Conservation (phyloP, 805 yeast genomes). For the Ogataea pignaliae region DNA sequence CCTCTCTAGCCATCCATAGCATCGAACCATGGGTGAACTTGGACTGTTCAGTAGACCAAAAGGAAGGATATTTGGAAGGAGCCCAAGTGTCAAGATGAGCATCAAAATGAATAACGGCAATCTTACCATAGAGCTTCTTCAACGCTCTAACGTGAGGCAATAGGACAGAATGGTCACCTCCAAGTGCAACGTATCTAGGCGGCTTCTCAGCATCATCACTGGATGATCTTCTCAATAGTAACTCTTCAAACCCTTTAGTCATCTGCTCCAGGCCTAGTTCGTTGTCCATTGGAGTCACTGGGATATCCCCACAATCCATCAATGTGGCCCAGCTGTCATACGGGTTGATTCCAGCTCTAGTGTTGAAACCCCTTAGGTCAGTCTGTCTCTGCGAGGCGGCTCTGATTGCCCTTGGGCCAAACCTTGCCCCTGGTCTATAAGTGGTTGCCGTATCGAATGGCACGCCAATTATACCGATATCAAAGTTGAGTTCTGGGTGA, state of each 20-base stretch:
- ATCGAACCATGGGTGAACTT: constrained; percentile 80
- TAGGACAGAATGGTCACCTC: constrained; percentile 80
- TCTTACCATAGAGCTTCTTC: constrained; percentile 54
- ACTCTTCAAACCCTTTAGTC: constrained; percentile 51
- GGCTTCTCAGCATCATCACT: constrained; percentile 30
- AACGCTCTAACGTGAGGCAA: constrained; percentile 70
- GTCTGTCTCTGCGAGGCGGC: constrained; percentile 69
- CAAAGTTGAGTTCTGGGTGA: constrained; percentile 44
- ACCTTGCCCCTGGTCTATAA: constrained; percentile 77
- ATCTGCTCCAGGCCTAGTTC: constrained; percentile 48
- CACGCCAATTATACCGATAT: constrained; percentile 71
- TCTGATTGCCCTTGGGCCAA: constrained; percentile 74
- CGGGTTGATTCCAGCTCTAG: constrained; percentile 48
- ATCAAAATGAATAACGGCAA: constrained; percentile 77
- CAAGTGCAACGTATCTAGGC: constrained; percentile 67
- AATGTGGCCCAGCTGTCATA: constrained; percentile 45
- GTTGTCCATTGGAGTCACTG: constrained; percentile 58
- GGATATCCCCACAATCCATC: constrained; percentile 55
- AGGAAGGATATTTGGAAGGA: constrained; percentile 60
- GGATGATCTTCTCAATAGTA: constrained; percentile 34
- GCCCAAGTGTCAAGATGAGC: constrained; percentile 84
- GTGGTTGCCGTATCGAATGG: constrained; percentile 84
- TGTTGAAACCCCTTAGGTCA: constrained; percentile 63
- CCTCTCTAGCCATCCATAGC: constrained; percentile 77
- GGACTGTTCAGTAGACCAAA: constrained; percentile 32